Evolutionary conservation across 768 basidiomycete species (phyloP).

Genomic region (Phylloporus sp.): DNA sequence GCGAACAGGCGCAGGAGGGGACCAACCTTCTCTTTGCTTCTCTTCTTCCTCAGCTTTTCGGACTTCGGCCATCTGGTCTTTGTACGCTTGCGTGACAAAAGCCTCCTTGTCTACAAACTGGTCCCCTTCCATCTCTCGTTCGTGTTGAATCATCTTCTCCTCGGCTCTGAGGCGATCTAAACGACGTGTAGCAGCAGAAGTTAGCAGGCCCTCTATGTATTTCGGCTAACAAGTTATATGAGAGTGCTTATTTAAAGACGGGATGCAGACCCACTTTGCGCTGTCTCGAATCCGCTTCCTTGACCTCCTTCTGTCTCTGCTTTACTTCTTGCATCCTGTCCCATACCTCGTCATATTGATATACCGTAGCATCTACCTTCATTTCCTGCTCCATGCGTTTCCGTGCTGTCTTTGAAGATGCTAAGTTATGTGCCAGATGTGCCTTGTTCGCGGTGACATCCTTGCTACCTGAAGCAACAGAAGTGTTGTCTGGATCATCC

Average conservation of each 20-base stretch:
- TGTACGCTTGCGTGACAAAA: slow-evolving; percentile 98
- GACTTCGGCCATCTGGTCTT: slow-evolving; percentile 92
- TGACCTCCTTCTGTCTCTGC: slow-evolving; percentile 63
- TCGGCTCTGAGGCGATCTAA: slow-evolving; percentile 90
- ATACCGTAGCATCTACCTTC: slow-evolving; percentile 76
- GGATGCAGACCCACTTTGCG: slow-evolving; percentile 58
- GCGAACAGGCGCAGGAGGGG: not conserved
- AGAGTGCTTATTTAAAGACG: slow-evolving; percentile 3
- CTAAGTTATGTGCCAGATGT: slow-evolving; percentile 54
- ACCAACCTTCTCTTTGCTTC: slow-evolving; percentile 77
- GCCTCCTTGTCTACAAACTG: slow-evolving; percentile 91
- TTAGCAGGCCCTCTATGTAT: slow-evolving; percentile 80
- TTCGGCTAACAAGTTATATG: slow-evolving; percentile 61
- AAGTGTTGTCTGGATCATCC: slow-evolving; percentile 46
- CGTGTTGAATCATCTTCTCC: slow-evolving; percentile 95
- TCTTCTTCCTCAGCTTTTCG: slow-evolving; percentile 92
- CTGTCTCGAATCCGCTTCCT: slow-evolving; percentile 71
- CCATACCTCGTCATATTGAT: slow-evolving; percentile 95
- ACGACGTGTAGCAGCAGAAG: slow-evolving; percentile 80
- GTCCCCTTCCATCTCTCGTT: slow-evolving; percentile 90
- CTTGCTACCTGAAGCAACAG: slow-evolving; percentile 40
- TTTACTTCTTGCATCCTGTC: slow-evolving; percentile 93
- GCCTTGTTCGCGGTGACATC: slow-evolving; percentile 49
- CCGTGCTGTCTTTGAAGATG: slow-evolving; percentile 59
- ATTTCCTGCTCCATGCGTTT: slow-evolving; percentile 78